Base-by-base conservation (phyloP, 805 yeast genomes). In the Ogataea haglerorum region DNA sequence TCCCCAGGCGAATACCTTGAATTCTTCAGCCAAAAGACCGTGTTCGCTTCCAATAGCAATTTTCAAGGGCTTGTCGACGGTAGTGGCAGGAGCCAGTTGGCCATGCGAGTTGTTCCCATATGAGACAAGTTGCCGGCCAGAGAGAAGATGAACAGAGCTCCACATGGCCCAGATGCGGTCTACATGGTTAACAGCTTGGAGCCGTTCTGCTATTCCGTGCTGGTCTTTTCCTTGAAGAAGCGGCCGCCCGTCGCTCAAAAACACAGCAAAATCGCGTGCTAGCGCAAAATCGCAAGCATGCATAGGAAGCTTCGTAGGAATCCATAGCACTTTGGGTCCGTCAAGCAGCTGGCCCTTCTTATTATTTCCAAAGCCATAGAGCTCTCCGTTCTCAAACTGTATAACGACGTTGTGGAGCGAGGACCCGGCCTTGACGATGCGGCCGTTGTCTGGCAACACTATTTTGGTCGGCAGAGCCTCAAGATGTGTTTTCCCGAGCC, bases 1-100 rank as follows among this genome's bases (percentile, higher is more conserved):
- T 0, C 99, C 99, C 98, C 98, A 93, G 2, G 90, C 73, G 40
- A 56, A 65, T 0, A 89, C 81, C 7, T 42, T 36, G 28, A 60
- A 51, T 12, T 57, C 48, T 1, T 32, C n/a, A 1, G 51, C 37
- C 6, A 60, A 51, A 13, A 89, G 52, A 0, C 93, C 95, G 60
- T 91, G 99, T 56, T 91, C 98, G 59, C 95, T 86, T 0, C 99
- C 99, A 5, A 77, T 71, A 1, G 69, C 67, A 38, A 6, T 43
- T 25, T 17, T 43, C 35, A 23, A 57, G 45, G 25, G 35, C 18
- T 3, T 2, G 3, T 16, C 14, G 10, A 6, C 7, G 6, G 16
- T 12, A 24, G 18, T 4, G 13, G 19, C 32, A 6, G 65, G 60
- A 9, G 68, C 69, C 12, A 72, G 45, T 60, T 91, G 98, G 3